A percentile compares a stretch with the other conserved stretches of the same genome.
Evolutionary conservation across 345 rosid species (phyloP).

Genomic region (Pistacia vera): DNA sequence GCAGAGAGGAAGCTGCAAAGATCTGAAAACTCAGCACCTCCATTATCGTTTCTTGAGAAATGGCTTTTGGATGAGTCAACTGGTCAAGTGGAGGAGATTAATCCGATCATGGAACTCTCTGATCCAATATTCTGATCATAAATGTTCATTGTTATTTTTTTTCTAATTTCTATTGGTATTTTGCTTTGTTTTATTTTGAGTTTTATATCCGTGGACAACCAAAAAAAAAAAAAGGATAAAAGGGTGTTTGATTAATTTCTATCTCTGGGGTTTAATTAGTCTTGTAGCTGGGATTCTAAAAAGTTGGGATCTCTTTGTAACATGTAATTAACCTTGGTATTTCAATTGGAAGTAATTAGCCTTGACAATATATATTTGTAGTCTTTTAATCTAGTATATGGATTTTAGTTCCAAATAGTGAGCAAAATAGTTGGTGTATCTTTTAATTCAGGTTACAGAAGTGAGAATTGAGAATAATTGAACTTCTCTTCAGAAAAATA

Average conservation of each 20-base stretch:
- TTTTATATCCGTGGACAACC: neutral
- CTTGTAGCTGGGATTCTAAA: slow-evolving; percentile 29
- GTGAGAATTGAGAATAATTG: neutral
- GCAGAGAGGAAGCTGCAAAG: slow-evolving; percentile 27
- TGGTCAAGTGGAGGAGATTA: slow-evolving; percentile 60
- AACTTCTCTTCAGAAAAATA: neutral
- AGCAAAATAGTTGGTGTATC: neutral
- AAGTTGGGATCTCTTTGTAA: slow-evolving; percentile 35
- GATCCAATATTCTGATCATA: slow-evolving; percentile 45
- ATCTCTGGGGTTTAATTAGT: neutral
- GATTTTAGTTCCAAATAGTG: neutral
- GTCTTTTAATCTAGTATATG: neutral
- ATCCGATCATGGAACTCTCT: slow-evolving; percentile 60
- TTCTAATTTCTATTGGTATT: slow-evolving; percentile 10
- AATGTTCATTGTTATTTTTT: neutral
- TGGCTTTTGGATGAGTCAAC: slow-evolving; percentile 91
- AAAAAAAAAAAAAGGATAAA: slow-evolving; percentile 5
- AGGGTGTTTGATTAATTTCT: slow-evolving; percentile 10
- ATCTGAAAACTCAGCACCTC: slow-evolving; percentile 45
- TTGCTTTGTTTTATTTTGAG: slow-evolving; percentile 14
- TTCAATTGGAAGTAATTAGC: neutral
- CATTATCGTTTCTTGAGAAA: slow-evolving; percentile 86
- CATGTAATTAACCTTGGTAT: slow-evolving; percentile 28
- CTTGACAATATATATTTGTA: neutral
- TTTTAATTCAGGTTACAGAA: neutral